Conservation (phyloP, 495 filamentous ascomycete genomes). For the Penicillium verhagenii region DNA sequence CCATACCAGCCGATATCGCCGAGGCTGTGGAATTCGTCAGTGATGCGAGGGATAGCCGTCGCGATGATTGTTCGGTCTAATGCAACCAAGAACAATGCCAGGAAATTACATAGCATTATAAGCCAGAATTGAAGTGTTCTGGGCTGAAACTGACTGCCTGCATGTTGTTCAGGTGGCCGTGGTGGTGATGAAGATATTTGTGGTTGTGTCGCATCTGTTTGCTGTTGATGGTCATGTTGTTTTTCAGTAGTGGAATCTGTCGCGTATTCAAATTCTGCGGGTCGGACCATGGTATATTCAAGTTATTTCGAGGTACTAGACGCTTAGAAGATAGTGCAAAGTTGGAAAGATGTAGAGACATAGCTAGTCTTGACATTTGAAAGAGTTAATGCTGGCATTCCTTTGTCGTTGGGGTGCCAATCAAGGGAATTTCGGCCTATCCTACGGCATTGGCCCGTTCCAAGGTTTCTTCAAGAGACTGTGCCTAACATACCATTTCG, state of each 20-base stretch:
- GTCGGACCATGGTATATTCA: not conserved
- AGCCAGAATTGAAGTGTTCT: constrained; percentile 6
- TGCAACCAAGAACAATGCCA: not conserved
- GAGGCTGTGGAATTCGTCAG: constrained; percentile 62
- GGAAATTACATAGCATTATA: constrained; percentile 5
- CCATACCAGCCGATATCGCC: constrained; percentile 61
- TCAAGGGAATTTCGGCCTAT: not conserved
- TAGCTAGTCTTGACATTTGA: not conserved
- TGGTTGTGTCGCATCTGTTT: not conserved
- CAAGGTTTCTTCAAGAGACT: not conserved
- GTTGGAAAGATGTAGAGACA: not conserved
- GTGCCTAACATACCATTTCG: not conserved
- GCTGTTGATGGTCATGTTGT: not conserved
- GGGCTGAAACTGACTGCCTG: not conserved
- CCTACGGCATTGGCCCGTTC: not conserved
- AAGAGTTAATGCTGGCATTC: not conserved
- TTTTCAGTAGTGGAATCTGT: not conserved
- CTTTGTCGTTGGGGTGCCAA: not conserved
- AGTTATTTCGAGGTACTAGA: too few species aligned
- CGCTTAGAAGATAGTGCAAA: too few species aligned
- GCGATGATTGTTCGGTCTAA: constrained; percentile 65
- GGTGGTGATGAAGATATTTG: not conserved
- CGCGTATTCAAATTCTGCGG: not conserved
- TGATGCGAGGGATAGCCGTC: constrained; percentile 69
- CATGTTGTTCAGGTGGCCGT: not conserved